phyloP scores from a whole-genome alignment of 2,329 filamentous ascomycete genomes.

The Akanthomyces lecanii region DNA sequence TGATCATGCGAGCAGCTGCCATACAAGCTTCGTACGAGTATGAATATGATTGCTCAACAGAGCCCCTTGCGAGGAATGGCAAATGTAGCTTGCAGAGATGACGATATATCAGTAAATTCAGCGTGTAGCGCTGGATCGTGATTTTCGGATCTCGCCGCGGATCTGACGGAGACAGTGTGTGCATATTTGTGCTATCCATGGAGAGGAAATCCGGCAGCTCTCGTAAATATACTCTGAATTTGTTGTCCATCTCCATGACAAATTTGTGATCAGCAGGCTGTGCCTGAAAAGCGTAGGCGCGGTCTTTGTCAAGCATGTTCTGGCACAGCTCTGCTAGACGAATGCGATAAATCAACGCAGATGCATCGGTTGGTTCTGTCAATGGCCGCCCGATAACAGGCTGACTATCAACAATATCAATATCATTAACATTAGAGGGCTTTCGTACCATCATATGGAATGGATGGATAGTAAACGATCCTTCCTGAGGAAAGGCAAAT shows the following conservation, averaged over 20 bases:
- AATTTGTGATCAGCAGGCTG: slow-evolving; percentile 31
- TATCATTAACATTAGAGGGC: slow-evolving; percentile 37
- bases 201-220: slow-evolving; percentile 30
- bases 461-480: slow-evolving; percentile 35
- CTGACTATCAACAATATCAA: slow-evolving; percentile 30
- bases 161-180: slow-evolving; percentile 24
- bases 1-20: slow-evolving; percentile 29
- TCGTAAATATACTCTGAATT: slow-evolving; percentile 26
- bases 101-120: slow-evolving; percentile 31
- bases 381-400: slow-evolving; percentile 29
- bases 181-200: slow-evolving; percentile 21
- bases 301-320: slow-evolving; percentile 30
- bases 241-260: slow-evolving; percentile 31
- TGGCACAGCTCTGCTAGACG: slow-evolving; percentile 36
- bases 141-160: slow-evolving; percentile 23
- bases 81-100: slow-evolving; percentile 35
- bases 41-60: slow-evolving; percentile 30
- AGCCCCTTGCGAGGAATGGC: slow-evolving; percentile 32
- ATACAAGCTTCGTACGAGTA: slow-evolving; percentile 31
- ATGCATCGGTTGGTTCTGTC: slow-evolving; percentile 32
- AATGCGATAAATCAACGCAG: slow-evolving; percentile 36
- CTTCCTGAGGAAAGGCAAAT: slow-evolving; percentile 33
- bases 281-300: slow-evolving; percentile 23
- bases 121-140: slow-evolving; percentile 30
- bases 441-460: slow-evolving; percentile 36